Conservation (phyloP, 257 asterid genomes). For the Dorcoceras hygrometricum region DNA sequence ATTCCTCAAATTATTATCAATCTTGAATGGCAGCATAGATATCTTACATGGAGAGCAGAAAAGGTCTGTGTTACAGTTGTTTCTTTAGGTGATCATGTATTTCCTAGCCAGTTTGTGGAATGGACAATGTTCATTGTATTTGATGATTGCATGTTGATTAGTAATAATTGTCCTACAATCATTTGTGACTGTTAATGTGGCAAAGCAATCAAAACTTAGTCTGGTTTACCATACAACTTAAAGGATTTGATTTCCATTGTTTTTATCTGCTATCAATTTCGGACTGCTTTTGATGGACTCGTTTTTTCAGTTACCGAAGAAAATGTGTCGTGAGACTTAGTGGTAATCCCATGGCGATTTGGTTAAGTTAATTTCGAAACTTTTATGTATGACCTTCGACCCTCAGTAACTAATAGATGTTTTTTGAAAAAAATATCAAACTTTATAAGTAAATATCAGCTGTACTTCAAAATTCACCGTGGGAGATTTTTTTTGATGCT, state of each 20-base stretch:
- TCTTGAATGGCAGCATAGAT: slow-evolving; percentile 68
- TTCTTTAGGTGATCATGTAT: background rate
- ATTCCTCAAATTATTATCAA: slow-evolving; percentile 42
- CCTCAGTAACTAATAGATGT: background rate
- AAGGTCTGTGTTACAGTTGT: slow-evolving; percentile 42
- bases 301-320: background rate
- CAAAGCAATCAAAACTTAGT: too few species aligned
- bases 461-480: background rate
- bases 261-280: too few species aligned
- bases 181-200: too few species aligned
- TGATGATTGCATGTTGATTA: background rate
- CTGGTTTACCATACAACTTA: too few species aligned
- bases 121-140: background rate
- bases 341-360: background rate
- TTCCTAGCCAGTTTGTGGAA: background rate
- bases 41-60: slow-evolving; percentile 90
- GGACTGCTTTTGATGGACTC: slow-evolving; percentile 10
- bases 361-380: background rate
- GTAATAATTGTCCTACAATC: too few species aligned
- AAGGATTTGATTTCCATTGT: too few species aligned
- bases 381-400: background rate
- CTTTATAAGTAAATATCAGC: background rate
- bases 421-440: background rate
- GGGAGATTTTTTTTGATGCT: too few species aligned
- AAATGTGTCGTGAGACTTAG: slow-evolving; percentile 1